These are phyloP conservation scores for Quaeritorhiza haematococci DNA, from an alignment of 371 early-diverging fungal species.

Conservation along the genomic window DNA sequence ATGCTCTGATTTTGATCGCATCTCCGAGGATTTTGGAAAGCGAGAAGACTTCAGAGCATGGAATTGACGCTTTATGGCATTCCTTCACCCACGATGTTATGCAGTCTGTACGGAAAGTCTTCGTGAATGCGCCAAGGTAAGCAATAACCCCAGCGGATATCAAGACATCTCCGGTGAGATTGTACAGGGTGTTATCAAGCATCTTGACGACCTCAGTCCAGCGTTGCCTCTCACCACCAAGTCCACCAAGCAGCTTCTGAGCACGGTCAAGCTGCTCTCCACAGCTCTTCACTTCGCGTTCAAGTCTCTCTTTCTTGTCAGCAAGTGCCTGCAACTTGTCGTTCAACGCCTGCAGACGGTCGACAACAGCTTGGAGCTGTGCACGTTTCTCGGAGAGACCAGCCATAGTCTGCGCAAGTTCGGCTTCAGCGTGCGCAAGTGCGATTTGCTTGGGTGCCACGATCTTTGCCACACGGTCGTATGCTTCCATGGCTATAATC, in stretches of 20 bases:
- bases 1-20: conserved; percentile 48
- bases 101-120: conserved; percentile 37
- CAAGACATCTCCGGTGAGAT: conserved; percentile 48
- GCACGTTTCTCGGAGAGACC: conserved; percentile 50
- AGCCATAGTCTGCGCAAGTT: conserved; percentile 45
- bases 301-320: conserved; percentile 42
- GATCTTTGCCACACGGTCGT: conserved; percentile 54
- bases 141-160: conserved; percentile 50
- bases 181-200: conserved; percentile 36
- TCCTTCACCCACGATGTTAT: conserved; percentile 33
- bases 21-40: conserved; percentile 44
- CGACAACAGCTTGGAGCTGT: conserved; percentile 42
- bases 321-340: conserved; percentile 42
- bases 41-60: conserved; percentile 41
- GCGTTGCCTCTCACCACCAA: conserved; percentile 54
- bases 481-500: conserved; percentile 59
- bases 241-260: conserved; percentile 47
- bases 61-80: conserved; percentile 20
- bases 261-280: conserved; percentile 52
- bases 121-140: conserved; percentile 51
- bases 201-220: conserved; percentile 49
- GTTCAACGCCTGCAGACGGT: conserved; percentile 44
- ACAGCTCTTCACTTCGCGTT: conserved; percentile 46
- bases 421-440: conserved; percentile 45
- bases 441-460: conserved; percentile 57